A percentile compares a stretch with the other conserved stretches of the same genome.
Evolutionary conservation across 805 yeast species (phyloP).

Genomic region (Blastobotrys parvus): DNA sequence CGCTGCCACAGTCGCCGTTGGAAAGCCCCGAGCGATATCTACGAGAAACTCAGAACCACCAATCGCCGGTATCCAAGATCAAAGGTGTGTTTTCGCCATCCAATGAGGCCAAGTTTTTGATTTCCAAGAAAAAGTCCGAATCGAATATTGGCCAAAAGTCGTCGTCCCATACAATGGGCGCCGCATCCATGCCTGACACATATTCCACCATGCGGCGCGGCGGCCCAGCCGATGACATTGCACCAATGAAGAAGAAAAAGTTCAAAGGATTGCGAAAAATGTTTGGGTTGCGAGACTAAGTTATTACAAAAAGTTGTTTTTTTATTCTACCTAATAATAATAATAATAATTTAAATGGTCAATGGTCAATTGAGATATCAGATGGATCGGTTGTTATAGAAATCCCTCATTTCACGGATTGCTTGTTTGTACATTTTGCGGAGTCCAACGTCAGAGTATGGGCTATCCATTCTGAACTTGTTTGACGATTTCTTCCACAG

Average conservation of each 20-base stretch:
- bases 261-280: slow-evolving; percentile 16
- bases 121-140: slow-evolving; percentile 10
- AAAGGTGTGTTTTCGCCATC: slow-evolving; percentile 25
- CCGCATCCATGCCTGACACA: neutral
- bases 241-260: slow-evolving; percentile 15
- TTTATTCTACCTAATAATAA: neutral
- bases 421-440: too few species aligned
- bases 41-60: neutral
- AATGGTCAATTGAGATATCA: too few species aligned
- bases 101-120: slow-evolving; percentile 21
- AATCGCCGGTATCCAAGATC: slow-evolving; percentile 7
- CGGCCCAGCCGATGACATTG: slow-evolving; percentile 5
- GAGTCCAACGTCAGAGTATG: too few species aligned
- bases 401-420: too few species aligned
- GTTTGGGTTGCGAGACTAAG: slow-evolving; percentile 12
- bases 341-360: neutral
- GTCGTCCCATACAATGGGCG: slow-evolving; percentile 15
- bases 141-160: neutral
- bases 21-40: neutral
- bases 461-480: too few species aligned
- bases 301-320: neutral
- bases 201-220: neutral
- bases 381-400: too few species aligned
- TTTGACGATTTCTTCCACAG: neutral
- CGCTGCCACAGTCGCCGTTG: slow-evolving; percentile 5